Percentiles rank a stretch among this genome's conserved stretches.
Evolutionary conservation across 1,284 basidiomycete species (phyloP).

Genomic region (Ustilago trichophora): DNA sequence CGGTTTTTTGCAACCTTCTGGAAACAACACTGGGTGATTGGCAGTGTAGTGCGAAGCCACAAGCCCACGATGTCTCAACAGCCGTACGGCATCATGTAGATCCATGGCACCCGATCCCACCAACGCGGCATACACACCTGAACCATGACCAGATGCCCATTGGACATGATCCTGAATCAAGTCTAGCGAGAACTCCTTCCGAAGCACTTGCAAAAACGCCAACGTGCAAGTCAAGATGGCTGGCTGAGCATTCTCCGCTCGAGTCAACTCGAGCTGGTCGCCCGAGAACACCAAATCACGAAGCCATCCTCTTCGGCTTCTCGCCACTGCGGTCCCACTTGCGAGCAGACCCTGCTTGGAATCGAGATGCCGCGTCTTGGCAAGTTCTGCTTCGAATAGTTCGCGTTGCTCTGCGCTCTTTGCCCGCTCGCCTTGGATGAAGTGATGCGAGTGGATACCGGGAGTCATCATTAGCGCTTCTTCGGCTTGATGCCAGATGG

Average conservation of each 20-base stretch:
- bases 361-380: constrained; percentile 44
- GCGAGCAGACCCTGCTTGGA: constrained; percentile 34
- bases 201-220: constrained; percentile 60
- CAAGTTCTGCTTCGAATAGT: constrained; percentile 57
- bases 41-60: constrained; percentile 48
- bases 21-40: constrained; percentile 59
- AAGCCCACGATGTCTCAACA: constrained; percentile 60
- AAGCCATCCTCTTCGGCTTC: constrained; percentile 52
- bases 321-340: constrained; percentile 37
- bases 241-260: constrained; percentile 62
- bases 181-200: constrained; percentile 60
- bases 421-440: constrained; percentile 28
- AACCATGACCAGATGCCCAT: constrained; percentile 61
- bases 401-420: constrained; percentile 34
- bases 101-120: constrained; percentile 53
- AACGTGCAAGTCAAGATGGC: constrained; percentile 62
- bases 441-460: constrained; percentile 36
- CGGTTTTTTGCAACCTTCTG: constrained; percentile 56
- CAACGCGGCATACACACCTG: constrained; percentile 61
- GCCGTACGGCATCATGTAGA: constrained; percentile 56
- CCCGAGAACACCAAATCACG: constrained; percentile 59
- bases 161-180: constrained; percentile 57
- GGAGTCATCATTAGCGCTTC: constrained; percentile 55
- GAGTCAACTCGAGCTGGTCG: constrained; percentile 62
- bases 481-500: constrained; percentile 62